Conservation (phyloP, 2,329 filamentous ascomycete species). For the Fusarium siculi region DNA sequence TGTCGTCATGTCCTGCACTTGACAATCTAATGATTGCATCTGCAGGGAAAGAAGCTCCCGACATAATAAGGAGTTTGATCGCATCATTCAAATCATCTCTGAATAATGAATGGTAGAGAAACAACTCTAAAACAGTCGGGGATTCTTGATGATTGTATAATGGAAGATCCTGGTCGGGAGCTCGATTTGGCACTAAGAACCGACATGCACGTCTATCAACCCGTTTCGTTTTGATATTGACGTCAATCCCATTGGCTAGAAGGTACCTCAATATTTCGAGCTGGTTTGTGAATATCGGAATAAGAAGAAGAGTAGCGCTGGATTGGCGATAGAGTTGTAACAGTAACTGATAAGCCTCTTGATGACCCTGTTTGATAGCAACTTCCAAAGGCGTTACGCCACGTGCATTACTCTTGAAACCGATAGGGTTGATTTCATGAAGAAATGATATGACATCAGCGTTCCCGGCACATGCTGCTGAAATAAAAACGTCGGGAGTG, state of each 20-base stretch:
- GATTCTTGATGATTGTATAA: neutral
- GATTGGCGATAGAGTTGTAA: neutral
- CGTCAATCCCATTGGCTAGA: rapidly evolving
- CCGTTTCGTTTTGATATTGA: rapidly evolving
- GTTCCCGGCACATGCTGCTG: neutral
- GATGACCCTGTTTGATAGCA: rapidly evolving
- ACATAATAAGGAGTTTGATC: rapidly evolving
- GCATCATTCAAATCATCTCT: rapidly evolving
- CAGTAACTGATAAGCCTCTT: neutral
- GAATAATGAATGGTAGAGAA: rapidly evolving
- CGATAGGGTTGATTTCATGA: neutral
- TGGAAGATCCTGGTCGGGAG: rapidly evolving
- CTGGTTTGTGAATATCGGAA: rapidly evolving
- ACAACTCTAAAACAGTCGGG: neutral
- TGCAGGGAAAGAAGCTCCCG: rapidly evolving
- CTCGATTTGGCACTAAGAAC: rapidly evolving
- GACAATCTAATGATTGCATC: rapidly evolving
- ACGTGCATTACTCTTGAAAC: rapidly evolving
- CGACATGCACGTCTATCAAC: rapidly evolving
- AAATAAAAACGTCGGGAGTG: neutral
- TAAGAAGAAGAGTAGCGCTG: neutral
- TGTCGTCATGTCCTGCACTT: rapidly evolving
- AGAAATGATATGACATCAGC: rapidly evolving
- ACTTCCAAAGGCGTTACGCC: neutral
- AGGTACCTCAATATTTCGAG: neutral